phyloP scores from a whole-genome alignment of 2,329 filamentous ascomycete genomes.

The Macroventuria anomochaeta region DNA sequence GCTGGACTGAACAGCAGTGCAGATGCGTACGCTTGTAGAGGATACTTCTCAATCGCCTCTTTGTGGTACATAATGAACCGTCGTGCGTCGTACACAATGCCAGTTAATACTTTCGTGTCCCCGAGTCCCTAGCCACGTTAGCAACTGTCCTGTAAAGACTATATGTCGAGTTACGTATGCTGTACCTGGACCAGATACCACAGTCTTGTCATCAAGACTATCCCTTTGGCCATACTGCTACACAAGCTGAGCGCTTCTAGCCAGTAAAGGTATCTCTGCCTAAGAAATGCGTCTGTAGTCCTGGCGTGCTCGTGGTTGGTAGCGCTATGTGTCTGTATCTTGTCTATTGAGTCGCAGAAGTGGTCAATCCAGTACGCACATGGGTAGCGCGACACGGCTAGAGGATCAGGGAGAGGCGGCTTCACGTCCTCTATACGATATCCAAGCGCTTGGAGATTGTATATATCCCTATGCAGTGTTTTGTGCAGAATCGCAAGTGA shows the following conservation, averaged over 20 bases:
- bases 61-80: slow-evolving; percentile 27
- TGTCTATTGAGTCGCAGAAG: slow-evolving; percentile 28
- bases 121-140: neutral
- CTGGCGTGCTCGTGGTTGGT: too few species aligned
- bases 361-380: slow-evolving; percentile 48
- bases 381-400: slow-evolving; percentile 32
- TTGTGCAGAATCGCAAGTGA: slow-evolving; percentile 41
- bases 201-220: slow-evolving; percentile 16
- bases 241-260: too few species aligned
- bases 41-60: slow-evolving; percentile 23
- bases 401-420: slow-evolving; percentile 31
- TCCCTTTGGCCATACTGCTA: slow-evolving; percentile 7
- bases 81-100: slow-evolving; percentile 20
- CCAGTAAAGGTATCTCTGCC: too few species aligned
- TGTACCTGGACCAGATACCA: slow-evolving; percentile 3
- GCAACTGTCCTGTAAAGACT: neutral
- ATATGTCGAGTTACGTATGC: neutral
- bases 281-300: too few species aligned
- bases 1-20: slow-evolving; percentile 26
- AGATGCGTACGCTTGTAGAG: slow-evolving; percentile 35
- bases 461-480: slow-evolving; percentile 27
- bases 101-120: neutral
- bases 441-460: slow-evolving; percentile 20
- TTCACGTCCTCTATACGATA: slow-evolving; percentile 24
- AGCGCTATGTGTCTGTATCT: neutral